These are phyloP conservation scores for Aspergillus taichungensis DNA, from an alignment of 495 filamentous ascomycete genomes.

Conservation along the genomic window DNA sequence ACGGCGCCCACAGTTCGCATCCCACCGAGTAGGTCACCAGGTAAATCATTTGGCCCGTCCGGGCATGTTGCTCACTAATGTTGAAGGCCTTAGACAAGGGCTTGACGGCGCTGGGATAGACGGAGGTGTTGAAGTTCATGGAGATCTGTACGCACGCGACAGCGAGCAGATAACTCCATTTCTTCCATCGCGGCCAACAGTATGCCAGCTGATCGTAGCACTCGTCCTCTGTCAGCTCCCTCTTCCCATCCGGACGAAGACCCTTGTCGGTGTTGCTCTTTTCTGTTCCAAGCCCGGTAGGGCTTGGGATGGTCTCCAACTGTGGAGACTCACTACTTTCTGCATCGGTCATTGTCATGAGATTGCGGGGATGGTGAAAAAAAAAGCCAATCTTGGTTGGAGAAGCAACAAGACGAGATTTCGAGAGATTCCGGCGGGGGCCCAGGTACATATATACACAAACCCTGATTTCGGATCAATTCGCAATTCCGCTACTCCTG, in stretches of 20 bases:
- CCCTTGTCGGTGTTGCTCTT: too few species aligned
- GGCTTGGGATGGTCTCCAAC: too few species aligned
- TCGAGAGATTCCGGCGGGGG: too few species aligned
- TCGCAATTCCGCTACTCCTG: too few species aligned
- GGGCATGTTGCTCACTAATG: slow-evolving; percentile 54
- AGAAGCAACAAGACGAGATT: too few species aligned
- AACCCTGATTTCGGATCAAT: too few species aligned
- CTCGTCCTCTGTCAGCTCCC: slow-evolving; percentile 55
- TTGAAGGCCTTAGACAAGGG: slow-evolving; percentile 52
- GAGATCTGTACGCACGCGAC: slow-evolving; percentile 69
- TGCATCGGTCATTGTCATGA: too few species aligned
- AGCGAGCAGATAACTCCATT: slow-evolving; percentile 62
- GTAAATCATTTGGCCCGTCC: slow-evolving; percentile 59
- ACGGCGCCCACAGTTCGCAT: slow-evolving; percentile 74
- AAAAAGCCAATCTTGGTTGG: too few species aligned
- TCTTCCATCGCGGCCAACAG: slow-evolving; percentile 55
- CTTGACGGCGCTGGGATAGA: slow-evolving; percentile 33
- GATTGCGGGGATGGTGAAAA: too few species aligned
- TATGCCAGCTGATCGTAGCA: slow-evolving; percentile 58
- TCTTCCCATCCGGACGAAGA: slow-evolving; percentile 32
- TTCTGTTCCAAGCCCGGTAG: too few species aligned
- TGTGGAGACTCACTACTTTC: too few species aligned
- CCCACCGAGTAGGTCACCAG: slow-evolving; percentile 67
- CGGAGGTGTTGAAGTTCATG: slow-evolving; percentile 59
- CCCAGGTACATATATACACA: too few species aligned